phyloP scores from a whole-genome alignment of 2,329 filamentous ascomycete genomes.

The Verticillium zaregamsianum region DNA sequence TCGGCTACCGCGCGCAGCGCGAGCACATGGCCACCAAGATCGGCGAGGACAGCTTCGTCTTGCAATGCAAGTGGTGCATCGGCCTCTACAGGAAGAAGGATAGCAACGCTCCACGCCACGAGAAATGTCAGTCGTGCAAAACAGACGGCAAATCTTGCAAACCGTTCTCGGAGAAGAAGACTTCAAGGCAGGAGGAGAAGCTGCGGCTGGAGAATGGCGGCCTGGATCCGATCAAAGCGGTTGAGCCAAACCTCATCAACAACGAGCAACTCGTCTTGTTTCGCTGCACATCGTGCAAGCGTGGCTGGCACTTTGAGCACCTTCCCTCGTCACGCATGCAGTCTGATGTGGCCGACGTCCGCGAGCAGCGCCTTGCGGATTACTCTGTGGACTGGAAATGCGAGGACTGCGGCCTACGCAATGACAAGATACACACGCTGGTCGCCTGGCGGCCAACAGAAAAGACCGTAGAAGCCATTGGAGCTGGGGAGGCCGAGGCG shows the following conservation, averaged over 20 bases:
- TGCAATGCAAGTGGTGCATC: conserved; percentile 88
- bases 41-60: conserved; percentile 68
- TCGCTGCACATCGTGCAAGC: conserved; percentile 71
- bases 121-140: conserved; percentile 68
- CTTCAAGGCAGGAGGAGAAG: conserved; percentile 77
- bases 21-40: conserved; percentile 93
- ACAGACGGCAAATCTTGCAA: conserved; percentile 63
- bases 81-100: conserved; percentile 67
- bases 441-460: conserved; percentile 82
- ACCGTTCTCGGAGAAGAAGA: conserved; percentile 69
- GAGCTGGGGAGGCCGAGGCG: conserved; percentile 16
- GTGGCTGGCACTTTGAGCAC: conserved; percentile 82
- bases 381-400: conserved; percentile 77
- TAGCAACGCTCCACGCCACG: conserved; percentile 61
- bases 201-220: conserved; percentile 75
- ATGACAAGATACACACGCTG: conserved; percentile 68
- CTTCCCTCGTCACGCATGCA: conserved; percentile 45
- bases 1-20: conserved; percentile 67
- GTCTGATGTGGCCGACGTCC: conserved; percentile 17
- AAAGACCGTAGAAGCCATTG: conserved; percentile 21
- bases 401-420: conserved; percentile 64
- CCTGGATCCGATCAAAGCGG: conserved; percentile 66
- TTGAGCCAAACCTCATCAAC: conserved; percentile 64
- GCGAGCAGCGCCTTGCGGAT: conserved; percentile 62
- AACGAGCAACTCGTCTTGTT: conserved; percentile 76